Evolutionary conservation across 169 alveolate species (phyloP).

Genomic region (Plasmodium falciparum): DNA sequence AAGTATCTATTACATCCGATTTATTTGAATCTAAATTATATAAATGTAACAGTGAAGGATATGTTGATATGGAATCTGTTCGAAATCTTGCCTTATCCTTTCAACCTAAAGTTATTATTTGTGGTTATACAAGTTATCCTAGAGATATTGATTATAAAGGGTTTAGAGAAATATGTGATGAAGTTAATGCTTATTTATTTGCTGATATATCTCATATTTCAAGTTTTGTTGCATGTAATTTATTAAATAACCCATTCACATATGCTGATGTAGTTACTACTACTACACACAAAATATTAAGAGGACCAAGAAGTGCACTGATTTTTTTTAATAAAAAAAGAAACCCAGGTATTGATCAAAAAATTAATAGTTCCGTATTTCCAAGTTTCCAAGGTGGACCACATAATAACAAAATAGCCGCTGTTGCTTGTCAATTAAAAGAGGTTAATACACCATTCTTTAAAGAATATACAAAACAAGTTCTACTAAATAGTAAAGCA

Average conservation of each 20-base stretch:
- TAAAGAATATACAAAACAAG: constrained; percentile 84
- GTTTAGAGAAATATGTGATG: constrained; percentile 94
- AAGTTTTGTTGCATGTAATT: constrained; percentile 95
- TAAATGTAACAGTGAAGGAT: constrained; percentile 79
- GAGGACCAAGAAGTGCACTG: constrained; percentile 98
- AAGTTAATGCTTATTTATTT: constrained; percentile 95
- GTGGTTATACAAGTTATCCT: constrained; percentile 88
- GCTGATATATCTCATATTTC: constrained; percentile 98
- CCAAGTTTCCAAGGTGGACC: constrained; percentile 99
- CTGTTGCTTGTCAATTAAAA: constrained; percentile 90
- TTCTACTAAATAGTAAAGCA: constrained; percentile 87
- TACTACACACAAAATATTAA: constrained; percentile 97
- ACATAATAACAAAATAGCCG: constrained; percentile 92
- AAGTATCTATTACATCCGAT: constrained; percentile 95
- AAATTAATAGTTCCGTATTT: constrained; percentile 95
- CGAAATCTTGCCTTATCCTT: constrained; percentile 82
- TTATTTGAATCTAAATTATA: constrained; percentile 96
- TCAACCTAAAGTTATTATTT: constrained; percentile 91
- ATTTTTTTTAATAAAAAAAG: constrained; percentile 92
- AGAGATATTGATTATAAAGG: constrained; percentile 91
- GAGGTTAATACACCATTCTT: constrained; percentile 82
- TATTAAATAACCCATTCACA: constrained; percentile 92
- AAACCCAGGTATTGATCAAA: constrained; percentile 89
- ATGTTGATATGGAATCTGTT: constrained; percentile 77
- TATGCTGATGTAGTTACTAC: constrained; percentile 97